Evolutionary conservation across 805 yeast species (phyloP), one percentile per base, ranked within the genome.

Genomic region (Nadsonia fulvescens): DNA sequence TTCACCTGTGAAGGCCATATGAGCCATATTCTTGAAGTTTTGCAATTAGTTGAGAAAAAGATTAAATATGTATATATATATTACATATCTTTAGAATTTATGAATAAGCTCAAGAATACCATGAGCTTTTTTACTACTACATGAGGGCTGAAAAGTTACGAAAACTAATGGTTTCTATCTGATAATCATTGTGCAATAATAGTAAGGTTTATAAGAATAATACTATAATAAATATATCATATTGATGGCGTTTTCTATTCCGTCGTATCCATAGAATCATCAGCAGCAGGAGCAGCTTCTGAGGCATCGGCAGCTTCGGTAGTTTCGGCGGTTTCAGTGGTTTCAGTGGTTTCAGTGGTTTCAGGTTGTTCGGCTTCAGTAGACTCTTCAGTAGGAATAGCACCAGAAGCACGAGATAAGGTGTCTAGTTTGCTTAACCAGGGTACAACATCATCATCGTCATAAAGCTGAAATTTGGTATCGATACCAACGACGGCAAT

Each of bases 401-500:
- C 41, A 20, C 53, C 64, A 40, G 59, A 54, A 29, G 52, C 53
- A 54, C 78, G 64, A 4, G 73, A 51, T 14, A 70, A 64, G 3
- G 74, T 56, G 40, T 74, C 92, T 35, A 79, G 63, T 40, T 64
- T 59, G 39, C 72, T 78, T 32, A 79, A 61, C 91, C 91, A 79
- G 35, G 66, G 78, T 37, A 67, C 72, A 15, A 83, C 94, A 14
- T 63, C 70, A 24, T 79, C 95, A 41, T 82, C 92, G 37, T 89
- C 96, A 39, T 76, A 72, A 29, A 76, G 54, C 14, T 70, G 67
- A 53, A 86, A 82, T 12, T 69, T 65, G 21, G 62, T 59, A 38
- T 69, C 91, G 37, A 66, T 59, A 17, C 95, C 94, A n/a, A 86
- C 96, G 26, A 82, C 67, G 23, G 93, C 91, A 37, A 89, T 77